Evolutionary conservation across 2,329 filamentous ascomycete species (phyloP).

Genomic region (Onygenales sp.): DNA sequence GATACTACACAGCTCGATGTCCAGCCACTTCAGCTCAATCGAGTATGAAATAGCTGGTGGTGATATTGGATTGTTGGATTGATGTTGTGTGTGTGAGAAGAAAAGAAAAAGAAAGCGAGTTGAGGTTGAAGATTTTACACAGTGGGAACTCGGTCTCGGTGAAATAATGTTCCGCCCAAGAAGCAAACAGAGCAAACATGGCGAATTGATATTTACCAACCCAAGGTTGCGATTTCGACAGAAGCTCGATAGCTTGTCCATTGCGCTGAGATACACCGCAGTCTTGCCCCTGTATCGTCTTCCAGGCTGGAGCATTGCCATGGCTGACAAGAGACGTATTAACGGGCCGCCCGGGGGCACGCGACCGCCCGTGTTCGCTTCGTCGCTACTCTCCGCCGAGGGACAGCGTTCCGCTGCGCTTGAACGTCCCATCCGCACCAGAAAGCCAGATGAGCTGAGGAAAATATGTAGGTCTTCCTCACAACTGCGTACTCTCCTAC

Average conservation of each 20-base stretch:
- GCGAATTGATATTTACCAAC: constrained; percentile 14
- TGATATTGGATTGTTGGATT: neutral
- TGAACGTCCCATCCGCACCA: constrained; percentile 44
- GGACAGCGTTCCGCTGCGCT: constrained; percentile 38
- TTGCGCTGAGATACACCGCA: neutral
- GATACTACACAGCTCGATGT: neutral
- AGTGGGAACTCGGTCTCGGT: neutral
- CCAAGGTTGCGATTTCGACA: neutral
- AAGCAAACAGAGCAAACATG: constrained; percentile 32
- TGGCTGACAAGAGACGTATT: constrained; percentile 79
- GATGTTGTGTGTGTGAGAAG: neutral
- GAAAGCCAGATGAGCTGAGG: constrained; percentile 62
- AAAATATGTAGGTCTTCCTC: constrained; percentile 64
- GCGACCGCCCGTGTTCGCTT: constrained; percentile 59
- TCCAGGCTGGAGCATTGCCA: constrained; percentile 24
- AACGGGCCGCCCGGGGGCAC: constrained; percentile 80
- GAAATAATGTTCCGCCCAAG: constrained; percentile 1
- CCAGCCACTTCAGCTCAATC: neutral
- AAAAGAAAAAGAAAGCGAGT: neutral
- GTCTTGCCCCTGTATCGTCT: neutral
- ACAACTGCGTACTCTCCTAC: neutral
- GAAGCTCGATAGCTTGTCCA: neutral
- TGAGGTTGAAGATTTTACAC: constrained; percentile 16
- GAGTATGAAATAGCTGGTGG: neutral
- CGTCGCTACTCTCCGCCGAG: constrained; percentile 32